Percentiles rank a stretch among this genome's conserved stretches.
These are phyloP conservation scores for Sisymbrium irio DNA, from an alignment of 345 rosid species.

Conservation along the genomic window DNA sequence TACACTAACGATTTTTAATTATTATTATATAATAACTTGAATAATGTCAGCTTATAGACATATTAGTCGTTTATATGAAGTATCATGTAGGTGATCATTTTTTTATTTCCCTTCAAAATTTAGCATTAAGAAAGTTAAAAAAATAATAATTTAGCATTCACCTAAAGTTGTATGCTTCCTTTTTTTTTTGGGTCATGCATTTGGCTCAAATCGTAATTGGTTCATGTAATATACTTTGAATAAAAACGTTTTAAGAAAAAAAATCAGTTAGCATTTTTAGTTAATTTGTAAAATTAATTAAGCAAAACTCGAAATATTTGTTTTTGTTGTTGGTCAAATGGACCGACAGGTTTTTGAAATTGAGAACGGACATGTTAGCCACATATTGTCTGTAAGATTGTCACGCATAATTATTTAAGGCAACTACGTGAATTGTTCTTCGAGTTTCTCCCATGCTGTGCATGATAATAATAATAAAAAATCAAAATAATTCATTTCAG, in stretches of 20 bases:
- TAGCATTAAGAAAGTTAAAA: no score
- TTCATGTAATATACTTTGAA: not conserved
- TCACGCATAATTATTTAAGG: not conserved
- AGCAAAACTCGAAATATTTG: not conserved
- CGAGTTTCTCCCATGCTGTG: constrained; percentile 11
- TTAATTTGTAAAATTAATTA: not conserved
- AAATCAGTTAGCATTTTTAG: not conserved
- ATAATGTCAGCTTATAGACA: not conserved
- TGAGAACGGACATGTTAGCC: constrained; percentile 12
- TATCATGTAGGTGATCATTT: not conserved
- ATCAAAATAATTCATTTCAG: not conserved
- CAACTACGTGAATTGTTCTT: not conserved
- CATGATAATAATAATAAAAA: not conserved
- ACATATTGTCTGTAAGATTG: constrained; percentile 9
- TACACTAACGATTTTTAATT: not conserved
- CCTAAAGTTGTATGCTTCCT: no score
- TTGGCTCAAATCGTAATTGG: not conserved
- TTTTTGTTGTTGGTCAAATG: constrained; percentile 6
- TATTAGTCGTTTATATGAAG: not conserved
- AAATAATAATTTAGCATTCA: no score
- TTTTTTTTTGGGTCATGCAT: not conserved
- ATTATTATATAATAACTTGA: not conserved
- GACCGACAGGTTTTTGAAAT: constrained; percentile 22
- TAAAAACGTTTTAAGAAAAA: not conserved
- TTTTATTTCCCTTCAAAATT: not conserved